Conservation (phyloP, 2,329 filamentous ascomycete species). For the Neonectria sp. region DNA sequence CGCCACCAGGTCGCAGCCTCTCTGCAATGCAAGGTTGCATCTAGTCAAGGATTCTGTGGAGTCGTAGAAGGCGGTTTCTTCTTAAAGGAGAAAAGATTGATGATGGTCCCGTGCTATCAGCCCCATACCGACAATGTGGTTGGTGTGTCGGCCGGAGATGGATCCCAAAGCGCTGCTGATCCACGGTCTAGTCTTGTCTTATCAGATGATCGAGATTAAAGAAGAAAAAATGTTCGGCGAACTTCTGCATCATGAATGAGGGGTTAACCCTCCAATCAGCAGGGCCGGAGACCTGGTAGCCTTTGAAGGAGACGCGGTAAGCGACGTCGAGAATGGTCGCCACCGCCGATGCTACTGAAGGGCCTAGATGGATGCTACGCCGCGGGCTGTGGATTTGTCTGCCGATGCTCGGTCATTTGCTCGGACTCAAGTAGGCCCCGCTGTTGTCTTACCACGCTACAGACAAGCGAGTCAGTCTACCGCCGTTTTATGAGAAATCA, state of each 20-base stretch:
- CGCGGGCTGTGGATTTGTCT: background rate
- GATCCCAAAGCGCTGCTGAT: slow-evolving; percentile 13
- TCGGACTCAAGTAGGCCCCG: background rate
- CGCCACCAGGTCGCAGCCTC: slow-evolving; percentile 10
- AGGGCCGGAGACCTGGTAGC: background rate
- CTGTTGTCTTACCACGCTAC: background rate
- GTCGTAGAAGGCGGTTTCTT: slow-evolving; percentile 2
- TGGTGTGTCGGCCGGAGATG: slow-evolving; percentile 11
- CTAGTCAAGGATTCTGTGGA: slow-evolving; percentile 11
- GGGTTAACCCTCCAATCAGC: background rate
- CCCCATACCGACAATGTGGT: background rate
- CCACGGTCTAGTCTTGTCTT: slow-evolving; percentile 15
- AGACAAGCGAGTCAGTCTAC: background rate
- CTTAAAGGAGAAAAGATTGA: background rate
- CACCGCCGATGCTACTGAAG: background rate
- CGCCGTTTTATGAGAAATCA: background rate
- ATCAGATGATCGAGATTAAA: slow-evolving; percentile 30
- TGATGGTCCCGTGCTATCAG: background rate
- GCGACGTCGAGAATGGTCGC: background rate
- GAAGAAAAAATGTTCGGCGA: background rate
- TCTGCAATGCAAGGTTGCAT: slow-evolving; percentile 17
- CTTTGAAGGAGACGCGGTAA: background rate
- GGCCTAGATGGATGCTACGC: background rate
- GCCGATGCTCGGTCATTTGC: background rate
- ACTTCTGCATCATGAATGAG: background rate